Evolutionary conservation across 73 alveolate genomes (phyloP), one percentile per base, ranked within the genome.

Genomic region (Stentor roeselii): DNA sequence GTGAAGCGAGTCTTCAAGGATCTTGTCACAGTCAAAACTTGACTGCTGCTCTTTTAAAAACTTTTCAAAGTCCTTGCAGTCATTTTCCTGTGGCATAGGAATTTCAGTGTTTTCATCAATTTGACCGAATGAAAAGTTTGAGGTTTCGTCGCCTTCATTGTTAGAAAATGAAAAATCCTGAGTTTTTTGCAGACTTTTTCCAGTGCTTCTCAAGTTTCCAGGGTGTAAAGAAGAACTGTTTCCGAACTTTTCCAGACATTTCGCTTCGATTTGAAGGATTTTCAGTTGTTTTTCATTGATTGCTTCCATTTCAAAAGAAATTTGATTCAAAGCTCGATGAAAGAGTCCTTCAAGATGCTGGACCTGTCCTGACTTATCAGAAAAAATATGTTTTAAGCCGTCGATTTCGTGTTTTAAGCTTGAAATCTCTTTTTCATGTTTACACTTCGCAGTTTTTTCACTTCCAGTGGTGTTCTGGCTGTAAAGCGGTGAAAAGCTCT

Each of bases 151-250:
- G 21, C 80, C 80, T 67, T 67, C 80, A 67, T 67, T 67, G 41
- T 67, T 67, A 21, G 80, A 67, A 67, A 67, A 67, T 34, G 80
- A 67, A 67, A 67, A 67, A n/a, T 67, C 80, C n/a, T n/a, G n/a
- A n/a, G n/a, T n/a, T n/a, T n/a, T n/a, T n/a, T n/a, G n/a, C n/a
- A n/a, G n/a, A n/a, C n/a, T n/a, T n/a, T n/a, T n/a, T n/a, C 80
- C 80, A 67, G 80, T 36, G 15, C 42, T 27, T 34, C 80, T 21
- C 1, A 40, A 67, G 21, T 27, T 27, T 2, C 41, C 41, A 27
- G 27, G 21, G 41, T 32, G 80, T 34, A 21, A 0, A 21, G 80
- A 14, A 15, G 27, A 11, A 21, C 42, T 27, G 37, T n/a, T 11
- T 67, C 21, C 37, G n/a, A 67, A 34, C 34, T 67, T 67, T 67